These are phyloP conservation scores for Fusarium pseudonygamai DNA, from an alignment of 2,329 filamentous ascomycete species.

Conservation along the genomic window DNA sequence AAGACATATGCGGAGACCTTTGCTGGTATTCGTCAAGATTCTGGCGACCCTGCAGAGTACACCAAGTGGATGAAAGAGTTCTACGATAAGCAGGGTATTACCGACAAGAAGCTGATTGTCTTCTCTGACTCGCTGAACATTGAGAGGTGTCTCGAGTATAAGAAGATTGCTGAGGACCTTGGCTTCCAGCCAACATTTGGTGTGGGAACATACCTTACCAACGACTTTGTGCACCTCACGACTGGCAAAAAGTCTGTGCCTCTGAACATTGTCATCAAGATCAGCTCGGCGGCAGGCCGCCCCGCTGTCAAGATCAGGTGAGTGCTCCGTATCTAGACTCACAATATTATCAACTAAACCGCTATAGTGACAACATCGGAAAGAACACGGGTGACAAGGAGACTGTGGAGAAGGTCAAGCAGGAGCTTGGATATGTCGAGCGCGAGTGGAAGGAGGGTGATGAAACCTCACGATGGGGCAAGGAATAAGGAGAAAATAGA, in stretches of 20 bases:
- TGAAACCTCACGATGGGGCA: constrained; percentile 84
- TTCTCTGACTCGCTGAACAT: constrained; percentile 97
- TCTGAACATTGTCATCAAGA: constrained; percentile 97
- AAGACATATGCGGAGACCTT: constrained; percentile 84
- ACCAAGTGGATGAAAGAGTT: constrained; percentile 82
- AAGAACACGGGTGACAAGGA: constrained; percentile 93
- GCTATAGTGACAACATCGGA: constrained; percentile 75
- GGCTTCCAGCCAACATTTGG: constrained; percentile 91
- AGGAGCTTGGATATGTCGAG: constrained; percentile 85
- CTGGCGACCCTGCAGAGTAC: constrained; percentile 84
- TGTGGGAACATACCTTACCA: constrained; percentile 94
- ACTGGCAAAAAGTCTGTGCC: constrained; percentile 86
- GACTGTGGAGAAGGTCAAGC: constrained; percentile 85
- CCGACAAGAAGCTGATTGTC: constrained; percentile 85
- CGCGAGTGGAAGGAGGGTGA: constrained; percentile 85
- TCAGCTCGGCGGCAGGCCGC: constrained; percentile 83
- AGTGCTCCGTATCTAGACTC: neutral
- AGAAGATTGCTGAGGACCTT: constrained; percentile 79
- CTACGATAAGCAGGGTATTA: constrained; percentile 79
- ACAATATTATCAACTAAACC: constrained; percentile 18
- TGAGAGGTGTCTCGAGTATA: constrained; percentile 90
- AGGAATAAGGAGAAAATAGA: constrained; percentile 37
- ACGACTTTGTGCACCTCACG: constrained; percentile 82
- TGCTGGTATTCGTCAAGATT: constrained; percentile 87
- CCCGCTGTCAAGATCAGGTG: constrained; percentile 88